A percentile compares a stretch with the other conserved stretches of the same genome.
phyloP scores from a whole-genome alignment of 768 basidiomycete species.

The Termitomyces sp. region DNA sequence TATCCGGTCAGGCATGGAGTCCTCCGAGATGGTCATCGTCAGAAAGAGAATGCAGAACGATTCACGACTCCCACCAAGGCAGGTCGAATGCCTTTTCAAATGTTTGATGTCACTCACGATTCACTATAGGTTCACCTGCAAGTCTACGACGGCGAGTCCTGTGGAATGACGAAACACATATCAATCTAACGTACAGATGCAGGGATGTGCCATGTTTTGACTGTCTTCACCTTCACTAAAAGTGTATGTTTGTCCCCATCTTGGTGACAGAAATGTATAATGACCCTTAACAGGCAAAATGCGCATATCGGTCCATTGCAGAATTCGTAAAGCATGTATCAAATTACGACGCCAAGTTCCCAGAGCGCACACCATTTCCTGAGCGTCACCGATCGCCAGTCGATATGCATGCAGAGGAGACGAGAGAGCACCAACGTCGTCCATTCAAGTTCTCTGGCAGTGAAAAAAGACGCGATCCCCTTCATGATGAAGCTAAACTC shows the following conservation, averaged over 20 bases:
- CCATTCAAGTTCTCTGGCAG: neutral
- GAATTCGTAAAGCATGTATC: constrained; percentile 56
- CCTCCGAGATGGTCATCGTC: neutral
- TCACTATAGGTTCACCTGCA: constrained; percentile 61
- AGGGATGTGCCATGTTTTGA: constrained; percentile 75
- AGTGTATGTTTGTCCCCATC: constrained; percentile 35
- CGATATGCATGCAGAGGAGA: neutral
- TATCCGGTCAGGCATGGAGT: constrained; percentile 42
- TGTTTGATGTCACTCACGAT: neutral
- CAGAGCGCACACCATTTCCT: constrained; percentile 45
- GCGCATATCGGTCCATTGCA: constrained; percentile 55
- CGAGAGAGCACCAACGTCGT: neutral
- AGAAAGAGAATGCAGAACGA: neutral
- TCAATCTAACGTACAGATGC: neutral
- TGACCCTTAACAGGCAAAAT: constrained; percentile 41
- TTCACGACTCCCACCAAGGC: neutral
- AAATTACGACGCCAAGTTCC: constrained; percentile 27
- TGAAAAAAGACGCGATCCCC: neutral
- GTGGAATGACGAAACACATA: neutral
- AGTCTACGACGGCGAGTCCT: constrained; percentile 61
- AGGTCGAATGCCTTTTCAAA: constrained; percentile 25
- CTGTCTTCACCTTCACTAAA: constrained; percentile 64
- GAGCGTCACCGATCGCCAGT: constrained; percentile 27
- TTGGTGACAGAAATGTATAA: neutral
- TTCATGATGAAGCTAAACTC: neutral